A percentile compares a stretch with the other conserved stretches of the same genome.
Conservation (phyloP, 768 basidiomycete species). For the Mycena maculata region DNA sequence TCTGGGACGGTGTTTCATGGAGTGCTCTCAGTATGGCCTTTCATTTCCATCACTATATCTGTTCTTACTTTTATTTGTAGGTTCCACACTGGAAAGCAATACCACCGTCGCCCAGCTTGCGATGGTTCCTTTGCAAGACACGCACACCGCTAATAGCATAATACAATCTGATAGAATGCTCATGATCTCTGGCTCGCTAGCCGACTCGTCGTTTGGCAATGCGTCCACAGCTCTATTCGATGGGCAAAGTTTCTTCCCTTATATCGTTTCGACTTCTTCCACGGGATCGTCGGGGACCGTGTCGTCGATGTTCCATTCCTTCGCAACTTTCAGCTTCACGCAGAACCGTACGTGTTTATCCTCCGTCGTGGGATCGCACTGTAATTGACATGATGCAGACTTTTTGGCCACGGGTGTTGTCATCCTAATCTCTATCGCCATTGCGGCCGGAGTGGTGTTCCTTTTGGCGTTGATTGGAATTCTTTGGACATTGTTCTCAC, state of each 20-base stretch:
- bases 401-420: constrained; percentile 94
- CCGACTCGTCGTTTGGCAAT: constrained; percentile 77
- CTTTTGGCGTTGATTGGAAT: constrained; percentile 87
- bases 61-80: constrained; percentile 47
- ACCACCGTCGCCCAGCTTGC: constrained; percentile 84
- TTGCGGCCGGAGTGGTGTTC: constrained; percentile 94
- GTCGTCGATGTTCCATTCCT: constrained; percentile 85
- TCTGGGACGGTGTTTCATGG: constrained; percentile 91
- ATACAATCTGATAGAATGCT: constrained; percentile 90
- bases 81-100: constrained; percentile 62
- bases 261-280: constrained; percentile 73
- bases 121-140: constrained; percentile 89
- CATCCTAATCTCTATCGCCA: constrained; percentile 97
- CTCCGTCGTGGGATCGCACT: constrained; percentile 22
- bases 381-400: constrained; percentile 55
- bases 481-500: constrained; percentile 88
- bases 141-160: constrained; percentile 75
- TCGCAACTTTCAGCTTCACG: constrained; percentile 79
- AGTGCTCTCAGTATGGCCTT: constrained; percentile 63
- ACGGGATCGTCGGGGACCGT: constrained; percentile 78
- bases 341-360: constrained; percentile 67
- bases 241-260: constrained; percentile 84
- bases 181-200: constrained; percentile 84
- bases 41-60: not conserved
- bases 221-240: constrained; percentile 91